phyloP scores from a whole-genome alignment of 2,329 filamentous ascomycete species.

The Fusarium ramigenum region DNA sequence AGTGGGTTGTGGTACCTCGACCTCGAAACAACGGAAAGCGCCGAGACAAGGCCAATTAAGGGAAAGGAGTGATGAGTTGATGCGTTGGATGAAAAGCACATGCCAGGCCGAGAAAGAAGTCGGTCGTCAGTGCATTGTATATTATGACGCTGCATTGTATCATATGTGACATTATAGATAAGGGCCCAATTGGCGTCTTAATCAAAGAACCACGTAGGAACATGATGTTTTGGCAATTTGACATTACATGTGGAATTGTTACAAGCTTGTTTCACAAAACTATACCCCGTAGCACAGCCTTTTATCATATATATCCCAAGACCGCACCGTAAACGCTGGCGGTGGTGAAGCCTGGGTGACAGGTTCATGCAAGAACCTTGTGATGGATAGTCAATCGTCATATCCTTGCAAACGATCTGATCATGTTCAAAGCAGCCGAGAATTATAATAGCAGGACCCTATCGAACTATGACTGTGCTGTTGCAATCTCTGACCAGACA shows the following conservation, averaged over 20 bases:
- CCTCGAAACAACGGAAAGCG: constrained; percentile 92
- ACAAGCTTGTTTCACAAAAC: background rate
- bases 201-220: constrained; percentile 19
- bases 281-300: background rate
- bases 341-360: background rate
- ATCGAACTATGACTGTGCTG: background rate
- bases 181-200: constrained; percentile 29
- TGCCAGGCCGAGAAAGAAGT: constrained; percentile 12
- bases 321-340: background rate
- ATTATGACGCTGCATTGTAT: constrained; percentile 46
- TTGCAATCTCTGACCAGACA: background rate
- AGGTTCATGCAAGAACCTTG: background rate
- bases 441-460: background rate
- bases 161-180: constrained; percentile 48
- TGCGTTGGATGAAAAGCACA: constrained; percentile 19
- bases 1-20: constrained; percentile 85
- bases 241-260: background rate
- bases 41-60: constrained; percentile 66
- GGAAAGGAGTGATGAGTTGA: constrained; percentile 29
- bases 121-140: constrained; percentile 42
- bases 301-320: background rate
- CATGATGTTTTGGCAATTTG: background rate
- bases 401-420: background rate
- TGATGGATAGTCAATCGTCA: background rate
- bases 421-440: background rate